Base-by-base conservation (phyloP, 1,284 basidiomycete genomes). In the Cryptococcus sp. region DNA sequence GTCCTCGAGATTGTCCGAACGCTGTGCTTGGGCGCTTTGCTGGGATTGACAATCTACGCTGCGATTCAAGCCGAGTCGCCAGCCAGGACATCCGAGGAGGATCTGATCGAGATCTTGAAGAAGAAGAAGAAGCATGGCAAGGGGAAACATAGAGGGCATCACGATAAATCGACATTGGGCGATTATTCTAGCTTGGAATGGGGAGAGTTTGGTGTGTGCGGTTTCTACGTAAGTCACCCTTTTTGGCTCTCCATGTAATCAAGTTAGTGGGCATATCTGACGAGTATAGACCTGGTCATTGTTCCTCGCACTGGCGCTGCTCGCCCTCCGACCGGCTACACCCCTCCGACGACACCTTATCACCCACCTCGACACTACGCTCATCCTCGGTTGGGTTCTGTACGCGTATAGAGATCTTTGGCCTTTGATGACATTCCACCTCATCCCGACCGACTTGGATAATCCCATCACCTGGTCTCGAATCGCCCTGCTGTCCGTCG, bases 331-430 rank as follows among this genome's bases (percentile, higher is more conserved):
- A 10, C 60, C 59, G 3, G 61, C 59, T n/a, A 63, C 62, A 31
- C 62, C 54, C 18, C 53, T 66, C 18, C 65, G 67, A 28, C 56
- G 61, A 16, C 60, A 65, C 25, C 53, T 71, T 37, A 68, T 67
- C 36, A 56, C 57, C 21, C 69, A 71, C 43, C 57, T 70, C 34
- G 65, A 71, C 50, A 50, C 71, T 2, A 59, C 81, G 9, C 60
- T 76, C 23, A 69, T 77, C 37, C 41, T 74, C 44, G 73, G 72
- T 0, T 77, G 75, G 57, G 58, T 47, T 2, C 70, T 79, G 14
- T 84, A 80, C 62, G 67, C 72, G 9, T 83, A 82, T 63, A 78
- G 83, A n/a, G 82, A 86, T 63, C 48, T 85, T 19, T 81, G 77
- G 67, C 83, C 84, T 9, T 63, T 83, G 5, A 71, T 76, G 18